These are phyloP conservation scores for Adansonia grandidieri DNA, from an alignment of 441 rosid genomes.

Conservation along the genomic window DNA sequence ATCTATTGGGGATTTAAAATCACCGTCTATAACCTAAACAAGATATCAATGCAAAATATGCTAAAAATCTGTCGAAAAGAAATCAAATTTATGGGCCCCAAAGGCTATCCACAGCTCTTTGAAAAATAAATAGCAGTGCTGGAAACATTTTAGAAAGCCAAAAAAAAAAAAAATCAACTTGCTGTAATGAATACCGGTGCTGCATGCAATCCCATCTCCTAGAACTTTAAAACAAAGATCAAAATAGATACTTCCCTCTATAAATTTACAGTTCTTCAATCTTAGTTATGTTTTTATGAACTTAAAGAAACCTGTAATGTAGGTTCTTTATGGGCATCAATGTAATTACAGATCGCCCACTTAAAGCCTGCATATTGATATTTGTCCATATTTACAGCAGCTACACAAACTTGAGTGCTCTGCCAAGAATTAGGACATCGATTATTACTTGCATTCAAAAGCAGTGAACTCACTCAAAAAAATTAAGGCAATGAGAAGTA, in stretches of 20 bases:
- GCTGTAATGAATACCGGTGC: background rate
- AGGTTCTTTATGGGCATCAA: constrained; percentile 45
- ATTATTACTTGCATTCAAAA: background rate
- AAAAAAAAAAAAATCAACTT: background rate
- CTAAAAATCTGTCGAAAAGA: background rate
- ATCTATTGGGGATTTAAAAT: background rate
- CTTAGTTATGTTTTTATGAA: background rate
- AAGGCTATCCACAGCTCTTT: background rate
- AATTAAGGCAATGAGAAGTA: background rate
- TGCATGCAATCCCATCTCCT: background rate
- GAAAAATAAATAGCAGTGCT: background rate
- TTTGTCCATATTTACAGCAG: constrained; percentile 45
- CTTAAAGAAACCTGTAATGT: constrained; percentile 1
- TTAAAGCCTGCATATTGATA: constrained; percentile 32
- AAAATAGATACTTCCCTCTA: background rate
- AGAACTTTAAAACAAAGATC: background rate
- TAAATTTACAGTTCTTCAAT: background rate
- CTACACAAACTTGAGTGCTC: constrained; percentile 33
- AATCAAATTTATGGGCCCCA: background rate
- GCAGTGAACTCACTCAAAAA: background rate
- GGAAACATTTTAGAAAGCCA: background rate
- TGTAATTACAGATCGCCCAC: constrained; percentile 32
- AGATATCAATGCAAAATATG: background rate
- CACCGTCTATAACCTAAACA: background rate
- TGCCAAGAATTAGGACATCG: constrained; percentile 39